Evolutionary conservation across 225 moss, liverwort and hornwort genomes (phyloP).

Genomic region (Marchantia paleacea): DNA sequence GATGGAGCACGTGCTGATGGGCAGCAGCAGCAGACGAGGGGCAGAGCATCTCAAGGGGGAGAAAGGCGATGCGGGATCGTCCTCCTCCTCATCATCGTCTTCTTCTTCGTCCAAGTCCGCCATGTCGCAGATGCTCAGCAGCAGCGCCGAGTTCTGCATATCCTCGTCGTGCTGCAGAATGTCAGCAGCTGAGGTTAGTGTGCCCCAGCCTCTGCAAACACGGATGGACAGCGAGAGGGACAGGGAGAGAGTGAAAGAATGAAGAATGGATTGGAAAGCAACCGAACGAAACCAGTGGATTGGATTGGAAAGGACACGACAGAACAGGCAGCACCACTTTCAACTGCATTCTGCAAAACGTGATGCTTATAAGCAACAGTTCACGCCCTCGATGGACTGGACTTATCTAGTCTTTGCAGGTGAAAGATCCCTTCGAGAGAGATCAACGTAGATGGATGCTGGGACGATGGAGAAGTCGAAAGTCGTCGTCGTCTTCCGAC

Average conservation of each 20-base stretch:
- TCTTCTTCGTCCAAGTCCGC: neutral
- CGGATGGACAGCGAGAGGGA: neutral
- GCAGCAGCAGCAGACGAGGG: neutral
- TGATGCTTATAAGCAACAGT: neutral
- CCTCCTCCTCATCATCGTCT: neutral
- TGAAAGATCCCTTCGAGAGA: neutral
- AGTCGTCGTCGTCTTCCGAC: neutral
- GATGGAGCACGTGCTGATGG: conserved; percentile 9
- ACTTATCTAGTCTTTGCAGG: neutral
- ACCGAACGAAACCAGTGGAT: neutral
- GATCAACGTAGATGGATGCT: neutral
- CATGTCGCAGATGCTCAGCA: neutral
- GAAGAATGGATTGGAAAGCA: neutral
- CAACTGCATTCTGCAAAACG: neutral
- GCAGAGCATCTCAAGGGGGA: neutral
- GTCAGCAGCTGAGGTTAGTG: conserved; percentile 11
- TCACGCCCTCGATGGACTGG: neutral
- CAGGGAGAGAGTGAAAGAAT: conserved; percentile 7
- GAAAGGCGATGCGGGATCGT: neutral
- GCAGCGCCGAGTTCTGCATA: neutral
- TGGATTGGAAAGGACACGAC: neutral
- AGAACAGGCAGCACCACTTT: neutral
- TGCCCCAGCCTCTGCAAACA: conserved; percentile 4
- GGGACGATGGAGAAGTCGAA: neutral
- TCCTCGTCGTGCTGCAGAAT: conserved; percentile 8